A percentile compares a stretch with the other conserved stretches of the same genome.
Evolutionary conservation across 257 asterid species (phyloP).

Genomic region (Paraleonurus japonicus): DNA sequence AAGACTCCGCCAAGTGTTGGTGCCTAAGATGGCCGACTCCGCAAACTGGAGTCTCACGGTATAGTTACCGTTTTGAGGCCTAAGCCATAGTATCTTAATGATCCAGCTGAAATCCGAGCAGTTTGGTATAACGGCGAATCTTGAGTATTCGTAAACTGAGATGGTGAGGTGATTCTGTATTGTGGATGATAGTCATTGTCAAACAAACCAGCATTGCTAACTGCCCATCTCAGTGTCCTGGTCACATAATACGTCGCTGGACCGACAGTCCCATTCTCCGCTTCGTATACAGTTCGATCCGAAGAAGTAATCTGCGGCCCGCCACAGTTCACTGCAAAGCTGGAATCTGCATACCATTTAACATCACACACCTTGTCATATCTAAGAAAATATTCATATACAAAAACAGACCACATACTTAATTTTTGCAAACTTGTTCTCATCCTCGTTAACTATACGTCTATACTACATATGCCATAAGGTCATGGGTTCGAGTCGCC

Average conservation of each 20-base stretch:
- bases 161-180: constrained; percentile 30
- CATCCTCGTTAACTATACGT: no score
- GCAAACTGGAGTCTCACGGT: constrained; percentile 68
- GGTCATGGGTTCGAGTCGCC: no score
- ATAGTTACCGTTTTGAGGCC: constrained; percentile 82
- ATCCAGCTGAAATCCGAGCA: constrained; percentile 70
- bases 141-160: constrained; percentile 52
- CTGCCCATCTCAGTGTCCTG: constrained; percentile 58
- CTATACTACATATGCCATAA: no score
- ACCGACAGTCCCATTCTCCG: constrained; percentile 55
- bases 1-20: constrained; percentile 51
- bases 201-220: constrained; percentile 67
- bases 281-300: constrained; percentile 41
- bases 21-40: constrained; percentile 40
- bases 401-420: no score
- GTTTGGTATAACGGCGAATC: constrained; percentile 66
- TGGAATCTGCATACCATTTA: constrained; percentile 42
- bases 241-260: constrained; percentile 58
- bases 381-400: no score
- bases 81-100: constrained; percentile 82
- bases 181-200: constrained; percentile 26
- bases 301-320: constrained; percentile 48
- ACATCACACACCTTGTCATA: no score
- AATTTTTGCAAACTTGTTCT: no score
- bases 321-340: constrained; percentile 71